Evolutionary conservation across 2,329 filamentous ascomycete species (phyloP).

Genomic region (Xylogone sp.): DNA sequence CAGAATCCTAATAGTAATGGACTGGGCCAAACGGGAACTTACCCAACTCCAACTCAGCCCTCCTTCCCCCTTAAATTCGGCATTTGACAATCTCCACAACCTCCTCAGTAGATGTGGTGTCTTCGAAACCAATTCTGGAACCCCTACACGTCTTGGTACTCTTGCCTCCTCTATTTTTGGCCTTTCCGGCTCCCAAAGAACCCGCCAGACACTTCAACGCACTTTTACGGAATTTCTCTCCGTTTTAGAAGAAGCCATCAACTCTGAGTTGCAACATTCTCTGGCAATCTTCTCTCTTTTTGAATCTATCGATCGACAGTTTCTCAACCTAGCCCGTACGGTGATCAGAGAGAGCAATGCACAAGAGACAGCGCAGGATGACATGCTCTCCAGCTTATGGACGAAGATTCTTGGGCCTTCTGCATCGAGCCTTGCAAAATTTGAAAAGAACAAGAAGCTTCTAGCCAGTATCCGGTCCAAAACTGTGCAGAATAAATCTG

Average conservation of each 20-base stretch:
- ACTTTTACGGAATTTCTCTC: slow-evolving; percentile 85
- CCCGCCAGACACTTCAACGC: slow-evolving; percentile 74
- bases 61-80: slow-evolving; percentile 60
- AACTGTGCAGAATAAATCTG: slow-evolving; percentile 82
- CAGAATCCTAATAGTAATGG: slow-evolving; percentile 89
- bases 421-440: slow-evolving; percentile 75
- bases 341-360: slow-evolving; percentile 79
- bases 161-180: slow-evolving; percentile 74
- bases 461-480: slow-evolving; percentile 75
- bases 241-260: slow-evolving; percentile 85
- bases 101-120: slow-evolving; percentile 63
- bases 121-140: slow-evolving; percentile 50
- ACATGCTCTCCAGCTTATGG: slow-evolving; percentile 83
- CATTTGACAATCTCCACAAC: slow-evolving; percentile 81
- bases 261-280: slow-evolving; percentile 76
- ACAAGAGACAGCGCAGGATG: slow-evolving; percentile 76
- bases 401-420: slow-evolving; percentile 76
- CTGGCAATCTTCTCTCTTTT: slow-evolving; percentile 84
- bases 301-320: slow-evolving; percentile 85
- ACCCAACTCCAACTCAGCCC: slow-evolving; percentile 61
- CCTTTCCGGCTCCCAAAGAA: slow-evolving; percentile 74
- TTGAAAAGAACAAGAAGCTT: slow-evolving; percentile 82
- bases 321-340: slow-evolving; percentile 80
- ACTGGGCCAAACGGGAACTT: slow-evolving; percentile 88
- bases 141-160: slow-evolving; percentile 65